These are phyloP conservation scores for Dothistroma pini DNA, from an alignment of 2,329 filamentous ascomycete species.

Conservation along the genomic window DNA sequence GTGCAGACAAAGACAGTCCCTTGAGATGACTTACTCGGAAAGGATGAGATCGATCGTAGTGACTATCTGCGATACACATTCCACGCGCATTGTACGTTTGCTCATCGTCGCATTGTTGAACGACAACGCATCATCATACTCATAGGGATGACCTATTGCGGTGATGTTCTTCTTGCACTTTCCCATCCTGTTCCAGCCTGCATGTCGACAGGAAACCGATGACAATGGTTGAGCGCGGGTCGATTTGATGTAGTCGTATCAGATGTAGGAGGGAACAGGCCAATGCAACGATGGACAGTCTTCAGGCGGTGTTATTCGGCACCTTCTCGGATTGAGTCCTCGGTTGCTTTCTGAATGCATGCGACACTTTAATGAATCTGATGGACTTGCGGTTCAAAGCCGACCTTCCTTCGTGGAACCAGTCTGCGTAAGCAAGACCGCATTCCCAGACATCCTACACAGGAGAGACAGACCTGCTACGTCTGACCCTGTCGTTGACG, in stretches of 20 bases:
- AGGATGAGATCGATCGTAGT: not conserved
- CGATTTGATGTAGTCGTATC: too few species aligned
- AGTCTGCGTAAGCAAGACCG: not conserved
- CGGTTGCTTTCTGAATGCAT: too few species aligned
- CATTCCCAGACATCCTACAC: not conserved
- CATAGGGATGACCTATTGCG: too few species aligned
- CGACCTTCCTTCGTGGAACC: not conserved
- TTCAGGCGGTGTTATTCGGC: too few species aligned
- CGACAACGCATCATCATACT: too few species aligned
- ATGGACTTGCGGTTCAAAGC: not conserved
- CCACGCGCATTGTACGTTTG: not conserved
- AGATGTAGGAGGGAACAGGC: too few species aligned
- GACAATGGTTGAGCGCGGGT: too few species aligned
- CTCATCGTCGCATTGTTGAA: not conserved
- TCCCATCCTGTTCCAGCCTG: too few species aligned
- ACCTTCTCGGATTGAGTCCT: too few species aligned
- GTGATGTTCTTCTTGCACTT: too few species aligned
- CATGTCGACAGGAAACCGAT: too few species aligned
- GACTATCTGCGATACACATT: not conserved
- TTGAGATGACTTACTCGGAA: not conserved
- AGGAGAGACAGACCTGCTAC: conserved; percentile 1
- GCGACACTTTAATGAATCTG: not conserved
- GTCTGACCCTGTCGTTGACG: conserved; percentile 17
- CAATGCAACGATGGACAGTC: too few species aligned
- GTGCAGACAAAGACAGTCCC: not conserved